Evolutionary conservation across 768 basidiomycete species (phyloP), one percentile per base, ranked within the genome.

Genomic region (Hygrophoropsis aurantiaca): DNA sequence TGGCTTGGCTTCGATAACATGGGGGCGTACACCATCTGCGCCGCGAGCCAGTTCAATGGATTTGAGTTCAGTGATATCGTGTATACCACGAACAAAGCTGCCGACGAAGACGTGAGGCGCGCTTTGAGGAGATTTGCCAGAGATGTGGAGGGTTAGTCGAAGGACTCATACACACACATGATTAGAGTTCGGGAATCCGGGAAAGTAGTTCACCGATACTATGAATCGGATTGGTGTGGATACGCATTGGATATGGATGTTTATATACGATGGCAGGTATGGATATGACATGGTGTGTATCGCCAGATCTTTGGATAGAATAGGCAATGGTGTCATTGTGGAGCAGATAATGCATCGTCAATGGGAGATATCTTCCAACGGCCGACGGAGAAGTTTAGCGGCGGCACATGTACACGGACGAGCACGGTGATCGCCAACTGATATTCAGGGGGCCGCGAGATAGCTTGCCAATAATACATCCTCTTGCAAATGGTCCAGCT

Each of bases 21-120:
- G 97, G 97, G 97, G 24, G 97, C 97, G 25, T 99, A 99, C 72
- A 98, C 97, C n/a, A 73, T 93, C 50, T 97, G 94, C 61, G 97
- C 97, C 0, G 93, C 97, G 44, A 93, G 90, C 69, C 87, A 85
- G 71, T 97, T 97, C 75, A 95, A 94, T 61, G 92, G 91, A 44
- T 94, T 94, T 59, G 80, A 89, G 59, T 65, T 85, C 39, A 88
- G 87, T 70, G 80, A 80, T 32, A 85, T 94, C 49, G 67, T 85
- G 23, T 95, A 94, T 63, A 92, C 90, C 32, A 73, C 78, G 47
- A 87, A 90, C 41, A 80, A 71, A 20, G 64, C 67, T 0, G 80
- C 73, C 8, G 71, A 68, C 32, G 66, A 64, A 34, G 82, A 81
- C 51, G 80, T 82, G n/a, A 68, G 79, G 50, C 64, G 62, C 38